Evolutionary conservation across 1,284 basidiomycete genomes (phyloP).

Genomic region (Cryptococcus deneoformans): DNA sequence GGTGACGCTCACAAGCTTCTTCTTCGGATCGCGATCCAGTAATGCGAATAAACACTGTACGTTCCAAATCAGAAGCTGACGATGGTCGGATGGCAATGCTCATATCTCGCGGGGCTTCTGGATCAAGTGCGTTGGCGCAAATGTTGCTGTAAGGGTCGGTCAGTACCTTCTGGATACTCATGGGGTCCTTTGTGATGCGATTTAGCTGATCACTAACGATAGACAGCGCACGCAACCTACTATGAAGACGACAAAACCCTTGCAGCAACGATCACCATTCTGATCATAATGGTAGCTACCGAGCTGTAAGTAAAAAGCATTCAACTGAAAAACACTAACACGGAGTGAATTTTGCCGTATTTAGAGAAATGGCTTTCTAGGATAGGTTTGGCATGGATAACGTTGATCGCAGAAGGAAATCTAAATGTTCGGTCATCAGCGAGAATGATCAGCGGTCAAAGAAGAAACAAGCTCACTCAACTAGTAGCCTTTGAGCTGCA

Average conservation of each 20-base stretch:
- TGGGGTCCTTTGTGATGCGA: constrained; percentile 13
- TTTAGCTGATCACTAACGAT: background rate
- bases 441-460: background rate
- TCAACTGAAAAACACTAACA: constrained; percentile 5
- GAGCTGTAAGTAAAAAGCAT: background rate
- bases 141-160: constrained; percentile 17
- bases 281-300: constrained; percentile 16
- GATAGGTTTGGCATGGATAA: constrained; percentile 5
- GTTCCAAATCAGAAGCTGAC: constrained; percentile 2
- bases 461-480: constrained; percentile 20
- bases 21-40: constrained; percentile 22
- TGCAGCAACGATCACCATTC: constrained; percentile 12
- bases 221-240: constrained; percentile 14
- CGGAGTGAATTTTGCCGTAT: constrained; percentile 25
- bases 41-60: constrained; percentile 26
- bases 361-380: constrained; percentile 28
- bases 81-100: constrained; percentile 13
- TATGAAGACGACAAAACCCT: constrained; percentile 29
- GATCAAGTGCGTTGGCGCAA: constrained; percentile 12
- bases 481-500: constrained; percentile 20
- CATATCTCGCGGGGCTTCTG: constrained; percentile 3
- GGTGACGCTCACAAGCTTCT: constrained; percentile 1
- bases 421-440: constrained; percentile 12
- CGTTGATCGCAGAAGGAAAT: constrained; percentile 23
- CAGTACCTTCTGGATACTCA: constrained; percentile 13